A percentile compares a stretch with the other conserved stretches of the same genome.
Conservation (phyloP, 345 rosid species). For the Sapria himalayana region DNA sequence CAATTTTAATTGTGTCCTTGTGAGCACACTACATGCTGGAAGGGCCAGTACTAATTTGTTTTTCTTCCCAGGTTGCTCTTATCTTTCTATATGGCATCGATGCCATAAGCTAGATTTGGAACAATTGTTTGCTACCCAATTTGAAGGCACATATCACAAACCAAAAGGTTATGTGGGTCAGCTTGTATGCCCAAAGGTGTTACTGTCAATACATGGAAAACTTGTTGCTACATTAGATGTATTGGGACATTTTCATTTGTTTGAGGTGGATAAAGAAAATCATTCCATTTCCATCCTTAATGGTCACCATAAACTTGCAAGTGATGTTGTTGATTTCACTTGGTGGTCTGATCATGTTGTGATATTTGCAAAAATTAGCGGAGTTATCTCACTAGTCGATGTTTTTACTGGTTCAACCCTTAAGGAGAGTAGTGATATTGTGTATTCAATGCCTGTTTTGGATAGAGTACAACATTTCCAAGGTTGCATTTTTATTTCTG, state of each 20-base stretch:
- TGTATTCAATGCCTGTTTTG: conserved; percentile 36
- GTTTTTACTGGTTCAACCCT: conserved; percentile 25
- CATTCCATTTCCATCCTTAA: conserved; percentile 16
- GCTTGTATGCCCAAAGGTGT: conserved; percentile 49
- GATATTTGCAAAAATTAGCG: conserved; percentile 34
- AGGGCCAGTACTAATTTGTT: too few species aligned
- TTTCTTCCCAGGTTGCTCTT: conserved; percentile 31
- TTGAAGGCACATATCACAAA: conserved; percentile 38
- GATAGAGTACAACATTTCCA: conserved; percentile 31
- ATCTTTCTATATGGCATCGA: conserved; percentile 54
- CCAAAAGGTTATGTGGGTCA: conserved; percentile 17
- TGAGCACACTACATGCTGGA: too few species aligned
- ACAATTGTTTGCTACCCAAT: conserved; percentile 27
- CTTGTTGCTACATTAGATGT: conserved; percentile 53
- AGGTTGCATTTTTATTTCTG: conserved; percentile 55
- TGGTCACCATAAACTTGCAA: conserved; percentile 14
- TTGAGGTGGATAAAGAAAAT: conserved; percentile 31
- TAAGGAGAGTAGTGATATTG: conserved; percentile 30
- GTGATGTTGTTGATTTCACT: conserved; percentile 44
- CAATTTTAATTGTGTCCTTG: too few species aligned
- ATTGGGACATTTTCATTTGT: conserved; percentile 38
- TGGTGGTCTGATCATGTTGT: conserved; percentile 85
- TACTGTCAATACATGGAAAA: conserved; percentile 52
- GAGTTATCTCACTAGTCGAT: conserved; percentile 36
- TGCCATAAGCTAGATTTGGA: conserved; percentile 27